Conservation (phyloP, 2,329 filamentous ascomycete genomes). For the Epicoccum sorghinum region DNA sequence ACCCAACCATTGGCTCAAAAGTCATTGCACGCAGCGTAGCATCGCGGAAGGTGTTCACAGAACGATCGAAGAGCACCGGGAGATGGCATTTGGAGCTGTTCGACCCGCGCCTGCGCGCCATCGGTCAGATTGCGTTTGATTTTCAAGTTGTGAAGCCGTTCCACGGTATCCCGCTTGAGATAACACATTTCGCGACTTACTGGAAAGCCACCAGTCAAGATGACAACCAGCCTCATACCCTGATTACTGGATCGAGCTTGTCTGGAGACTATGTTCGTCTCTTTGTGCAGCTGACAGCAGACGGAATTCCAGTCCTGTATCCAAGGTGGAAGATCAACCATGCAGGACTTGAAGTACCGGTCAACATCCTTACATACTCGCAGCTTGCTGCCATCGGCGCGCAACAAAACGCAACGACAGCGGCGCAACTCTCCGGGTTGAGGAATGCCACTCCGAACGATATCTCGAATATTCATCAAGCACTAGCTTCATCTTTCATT, state of each 20-base stretch:
- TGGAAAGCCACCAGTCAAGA: constrained; percentile 98
- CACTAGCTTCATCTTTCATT: constrained; percentile 77
- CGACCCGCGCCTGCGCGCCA: constrained; percentile 86
- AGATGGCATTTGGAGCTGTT: constrained; percentile 88
- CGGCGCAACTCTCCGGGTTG: constrained; percentile 31
- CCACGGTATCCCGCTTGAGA: constrained; percentile 87
- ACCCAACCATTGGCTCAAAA: constrained; percentile 95
- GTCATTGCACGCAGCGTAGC: constrained; percentile 96
- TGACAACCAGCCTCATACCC: constrained; percentile 80
- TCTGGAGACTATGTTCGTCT: constrained; percentile 94
- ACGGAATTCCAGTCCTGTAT: constrained; percentile 85
- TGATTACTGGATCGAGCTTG: constrained; percentile 93
- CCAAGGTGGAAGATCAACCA: constrained; percentile 81
- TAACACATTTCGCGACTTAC: constrained; percentile 97
- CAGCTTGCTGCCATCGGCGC: constrained; percentile 66
- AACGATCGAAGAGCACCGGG: constrained; percentile 74
- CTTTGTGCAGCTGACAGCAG: constrained; percentile 89
- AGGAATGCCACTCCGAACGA: constrained; percentile 36
- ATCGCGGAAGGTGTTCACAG: constrained; percentile 83
- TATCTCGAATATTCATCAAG: constrained; percentile 68
- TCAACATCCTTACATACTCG: constrained; percentile 76
- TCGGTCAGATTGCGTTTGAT: constrained; percentile 92
- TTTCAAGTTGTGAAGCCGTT: constrained; percentile 98
- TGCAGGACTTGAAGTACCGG: constrained; percentile 78
- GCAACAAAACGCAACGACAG: constrained; percentile 35